These are phyloP conservation scores for Suillus weaverae DNA, from an alignment of 768 basidiomycete species.

Conservation along the genomic window DNA sequence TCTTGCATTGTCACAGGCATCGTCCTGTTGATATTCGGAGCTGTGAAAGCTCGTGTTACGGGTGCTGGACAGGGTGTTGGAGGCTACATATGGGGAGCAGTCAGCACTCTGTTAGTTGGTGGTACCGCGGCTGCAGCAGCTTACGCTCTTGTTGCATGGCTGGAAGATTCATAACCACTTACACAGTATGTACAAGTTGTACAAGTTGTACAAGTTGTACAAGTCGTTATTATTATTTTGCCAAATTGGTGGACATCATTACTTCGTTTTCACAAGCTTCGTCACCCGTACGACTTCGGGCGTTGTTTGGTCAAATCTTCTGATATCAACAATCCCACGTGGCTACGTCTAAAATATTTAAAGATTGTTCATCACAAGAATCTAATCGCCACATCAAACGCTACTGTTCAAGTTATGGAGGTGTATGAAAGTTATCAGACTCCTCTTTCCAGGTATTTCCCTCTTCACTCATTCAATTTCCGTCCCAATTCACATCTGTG, in stretches of 20 bases:
- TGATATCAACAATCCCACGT: background rate
- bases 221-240: background rate
- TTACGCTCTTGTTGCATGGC: constrained; percentile 54
- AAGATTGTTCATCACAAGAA: background rate
- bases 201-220: background rate
- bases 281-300: background rate
- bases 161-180: constrained; percentile 34
- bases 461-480: background rate
- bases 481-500: constrained; percentile 3
- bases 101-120: constrained; percentile 83
- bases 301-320: background rate
- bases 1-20: constrained; percentile 75
- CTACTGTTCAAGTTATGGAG: constrained; percentile 45
- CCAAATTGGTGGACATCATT: too few species aligned
- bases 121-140: constrained; percentile 84
- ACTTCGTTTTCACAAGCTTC: background rate
- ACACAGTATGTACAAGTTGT: background rate
- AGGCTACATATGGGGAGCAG: constrained; percentile 79
- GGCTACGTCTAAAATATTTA: background rate
- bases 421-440: constrained; percentile 75
- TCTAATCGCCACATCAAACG: background rate
- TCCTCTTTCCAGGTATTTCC: constrained; percentile 71
- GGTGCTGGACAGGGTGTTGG: constrained; percentile 60
- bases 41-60: constrained; percentile 79
- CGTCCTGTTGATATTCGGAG: constrained; percentile 82